Conservation (phyloP, 202 grass and related monocot genomes). For the Panicum virgatum region DNA sequence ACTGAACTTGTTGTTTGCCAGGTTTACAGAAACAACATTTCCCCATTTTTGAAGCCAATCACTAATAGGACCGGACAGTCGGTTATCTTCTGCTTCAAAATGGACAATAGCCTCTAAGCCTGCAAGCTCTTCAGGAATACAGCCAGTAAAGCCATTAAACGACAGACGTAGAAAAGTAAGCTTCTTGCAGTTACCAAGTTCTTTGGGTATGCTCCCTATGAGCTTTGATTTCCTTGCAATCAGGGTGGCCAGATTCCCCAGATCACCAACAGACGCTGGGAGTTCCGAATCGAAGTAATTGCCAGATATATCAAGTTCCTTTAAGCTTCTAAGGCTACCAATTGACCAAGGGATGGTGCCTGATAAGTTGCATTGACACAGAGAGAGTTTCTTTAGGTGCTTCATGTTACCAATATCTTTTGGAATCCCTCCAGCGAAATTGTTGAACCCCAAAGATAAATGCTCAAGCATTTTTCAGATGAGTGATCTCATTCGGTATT, state of each 20-base stretch:
- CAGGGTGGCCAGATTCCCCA: conserved; percentile 52
- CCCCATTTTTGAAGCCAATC: conserved; percentile 66
- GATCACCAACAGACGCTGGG: conserved; percentile 56
- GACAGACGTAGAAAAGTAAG: conserved; percentile 50
- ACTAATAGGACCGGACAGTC: conserved; percentile 58
- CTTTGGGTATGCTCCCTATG: conserved; percentile 58
- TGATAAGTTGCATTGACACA: conserved; percentile 53
- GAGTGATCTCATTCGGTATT: conserved; percentile 55
- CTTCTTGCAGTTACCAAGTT: conserved; percentile 74
- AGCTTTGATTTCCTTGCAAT: conserved; percentile 49
- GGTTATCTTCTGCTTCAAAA: conserved; percentile 66
- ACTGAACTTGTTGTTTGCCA: conserved; percentile 53
- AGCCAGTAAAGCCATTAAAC: conserved; percentile 61
- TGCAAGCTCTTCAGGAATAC: conserved; percentile 60
- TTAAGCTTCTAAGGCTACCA: conserved; percentile 56
- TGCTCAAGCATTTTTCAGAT: conserved; percentile 44
- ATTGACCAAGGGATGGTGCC: conserved; percentile 68
- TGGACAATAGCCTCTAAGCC: conserved; percentile 46
- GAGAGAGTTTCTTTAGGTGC: conserved; percentile 48
- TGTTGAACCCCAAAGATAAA: conserved; percentile 53
- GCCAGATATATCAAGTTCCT: conserved; percentile 57
- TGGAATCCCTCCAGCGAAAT: conserved; percentile 70
- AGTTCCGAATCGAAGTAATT: conserved; percentile 66
- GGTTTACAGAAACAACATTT: conserved; percentile 38
- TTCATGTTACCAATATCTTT: conserved; percentile 67